Base-by-base conservation (phyloP, 2,329 filamentous ascomycete genomes). In the Catunica adiposa region DNA sequence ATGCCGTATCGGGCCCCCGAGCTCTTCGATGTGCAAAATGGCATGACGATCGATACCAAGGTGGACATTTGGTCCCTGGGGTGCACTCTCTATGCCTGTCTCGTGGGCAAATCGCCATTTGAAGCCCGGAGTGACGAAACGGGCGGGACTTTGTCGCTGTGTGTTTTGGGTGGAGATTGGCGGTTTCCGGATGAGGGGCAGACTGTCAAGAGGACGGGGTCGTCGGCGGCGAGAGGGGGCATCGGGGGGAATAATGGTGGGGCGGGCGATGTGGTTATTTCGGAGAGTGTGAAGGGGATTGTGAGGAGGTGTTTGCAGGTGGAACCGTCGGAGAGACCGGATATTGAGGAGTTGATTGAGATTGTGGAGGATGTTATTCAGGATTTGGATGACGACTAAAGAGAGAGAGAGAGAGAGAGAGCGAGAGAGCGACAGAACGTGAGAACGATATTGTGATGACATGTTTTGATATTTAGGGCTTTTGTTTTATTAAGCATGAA, bases 1-100 rank as follows among this genome's bases (percentile, higher is more conserved):
- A 97, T 98, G 90, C 89, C 92, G 0, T 98, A 98, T 71, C 88
- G 92, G 58, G 92, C 92, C 1, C 92, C 92, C 0, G 92, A 98
- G 70, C 82, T 98, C 59, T 98, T 98, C 69, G 92, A 98, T 67
- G 92, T 97, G 56, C 94, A 94, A 70, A 96, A 89, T 2, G 90
- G 87, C 60, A 83, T 84, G 51, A 80, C 88, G 53, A 84, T 98
- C 64, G 92, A 97, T 69, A 94, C 89, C 11, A 96, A 96, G 67
- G 88, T 95, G 42, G 92, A 98, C 68, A 94, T 98, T 61, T 98
- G 92, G 92, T 94, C 87, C 15, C 72, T 98, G 22, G 92, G 92
- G 53, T 97, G 92, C 73, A 97, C 92, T n/a, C 75, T 98, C 47
- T 98, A 94, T 69, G 92, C 92, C 38, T 97, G 92, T 65, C 77